A percentile compares a stretch with the other conserved stretches of the same genome.
phyloP scores from a whole-genome alignment of 441 rosid genomes.

The Pelargonium myrrhifolium region DNA sequence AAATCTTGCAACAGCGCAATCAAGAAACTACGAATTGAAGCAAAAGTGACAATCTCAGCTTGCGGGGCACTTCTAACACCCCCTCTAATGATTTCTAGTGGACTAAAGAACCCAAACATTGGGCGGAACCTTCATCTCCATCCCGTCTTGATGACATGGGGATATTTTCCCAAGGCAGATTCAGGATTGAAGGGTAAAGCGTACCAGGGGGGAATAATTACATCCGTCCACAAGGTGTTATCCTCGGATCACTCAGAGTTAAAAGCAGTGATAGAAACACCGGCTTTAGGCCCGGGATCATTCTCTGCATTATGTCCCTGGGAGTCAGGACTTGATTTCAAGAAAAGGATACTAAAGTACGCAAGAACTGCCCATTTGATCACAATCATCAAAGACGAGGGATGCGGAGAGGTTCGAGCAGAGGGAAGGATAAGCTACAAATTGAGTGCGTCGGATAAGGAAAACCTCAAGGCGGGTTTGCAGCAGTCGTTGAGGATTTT shows the following conservation, averaged over 20 bases:
- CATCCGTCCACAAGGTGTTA: constrained; percentile 52
- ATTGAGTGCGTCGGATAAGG: constrained; percentile 39
- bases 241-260: constrained; percentile 28
- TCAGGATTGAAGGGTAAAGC: constrained; percentile 41
- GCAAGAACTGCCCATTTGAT: constrained; percentile 65
- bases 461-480: constrained; percentile 52
- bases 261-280: constrained; percentile 72
- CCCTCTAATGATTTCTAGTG: constrained; percentile 68
- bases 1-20: constrained; percentile 29
- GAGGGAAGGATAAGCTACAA: constrained; percentile 54
- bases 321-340: constrained; percentile 64
- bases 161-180: constrained; percentile 68
- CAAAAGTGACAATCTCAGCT: constrained; percentile 67
- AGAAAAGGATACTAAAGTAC: constrained; percentile 50
- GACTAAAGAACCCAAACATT: constrained; percentile 58
- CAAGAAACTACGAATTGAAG: constrained; percentile 50
- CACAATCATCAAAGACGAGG: constrained; percentile 50
- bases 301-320: constrained; percentile 53
- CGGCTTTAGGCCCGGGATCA: constrained; percentile 53
- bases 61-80: constrained; percentile 79
- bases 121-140: constrained; percentile 77
- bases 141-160: constrained; percentile 81
- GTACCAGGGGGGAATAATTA: constrained; percentile 82
- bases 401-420: constrained; percentile 47
- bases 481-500: constrained; percentile 60